Evolutionary conservation across 2,329 filamentous ascomycete species (phyloP), one percentile per base, ranked within the genome.

Genomic region (Zalaria sp.): DNA sequence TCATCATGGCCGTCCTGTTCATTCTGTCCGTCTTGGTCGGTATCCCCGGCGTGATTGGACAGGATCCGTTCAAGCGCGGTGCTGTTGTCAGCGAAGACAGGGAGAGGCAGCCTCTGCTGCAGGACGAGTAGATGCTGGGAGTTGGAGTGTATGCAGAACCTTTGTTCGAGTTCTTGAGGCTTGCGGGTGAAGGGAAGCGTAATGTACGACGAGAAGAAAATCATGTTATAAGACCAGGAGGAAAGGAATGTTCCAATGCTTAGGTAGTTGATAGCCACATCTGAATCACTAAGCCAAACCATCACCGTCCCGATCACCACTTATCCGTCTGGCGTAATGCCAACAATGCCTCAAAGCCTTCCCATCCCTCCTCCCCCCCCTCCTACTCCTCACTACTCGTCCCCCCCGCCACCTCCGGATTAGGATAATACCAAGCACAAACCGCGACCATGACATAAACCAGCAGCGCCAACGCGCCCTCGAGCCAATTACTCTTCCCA

Each of bases 401-500:
- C 18, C 38, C 38, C 3, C 37, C 32, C 2, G 36, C 47, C 4
- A 34, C 4, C n/a, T 29, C 18, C 25, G 72, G 70, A 46, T 72
- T 64, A 3, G 75, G 76, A 55, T 78, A 79, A 53, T 72, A 80
- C 62, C 68, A 80, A 0, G 75, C 71, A 18, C 66, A 67, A 35
- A 79, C 65, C 1, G 76, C 75, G 47, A 81, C 75, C 51, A 80
- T 73, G 28, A 78, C 54, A 53, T 81, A 80, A 7, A 77, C 71
- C 40, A 83, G 72, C 11, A 94, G 75, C 49, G 85, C 84, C 11
- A 95, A 71, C 25, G 77, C 73, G 2, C 88, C 88, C 59, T 95
- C 88, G 4, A 95, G 72, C 55, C 93, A 95, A 56, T 94, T 93
- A 46, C 79, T 85, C 68, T 91, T 89, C 50, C 84, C 79, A 56